Base-by-base conservation (phyloP, 129 eudicot genomes). In the Escallonia rubra region DNA sequence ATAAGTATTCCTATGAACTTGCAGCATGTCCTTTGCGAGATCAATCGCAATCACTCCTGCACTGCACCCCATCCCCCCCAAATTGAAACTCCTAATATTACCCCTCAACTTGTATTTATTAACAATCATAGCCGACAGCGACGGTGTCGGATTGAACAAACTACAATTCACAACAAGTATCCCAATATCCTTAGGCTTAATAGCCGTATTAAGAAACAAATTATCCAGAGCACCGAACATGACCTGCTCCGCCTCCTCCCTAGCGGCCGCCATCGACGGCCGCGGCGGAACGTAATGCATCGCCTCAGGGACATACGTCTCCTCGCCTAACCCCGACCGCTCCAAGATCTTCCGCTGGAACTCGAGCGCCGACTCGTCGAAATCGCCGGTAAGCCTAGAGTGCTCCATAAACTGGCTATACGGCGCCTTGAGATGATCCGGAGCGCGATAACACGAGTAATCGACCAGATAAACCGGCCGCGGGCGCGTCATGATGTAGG, bases 61-160 rank as follows among this genome's bases (percentile, higher is more conserved):
- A 61, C 95, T 87, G 59, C 95, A 87, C 4, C 95, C 95, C 95
- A 83, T 87, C 8, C 95, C 95, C 11, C 89, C 95, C 74, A 87
- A 65, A 76, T 83, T 87, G 15, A 83, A 87, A 50, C 83, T 87
- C 71, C 75, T 71, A 6, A 87, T 69, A 59, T 87, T 87, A 2
- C 95, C 95, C 68, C 95, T 81, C 61, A 87, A 56, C 60, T 87
- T 87, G 63, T 87, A 87, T 78, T 87, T 87, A 43, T 84, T 87
- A 71, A 87, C 90, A 59, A 87, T 87, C 87, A 87, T 87, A 5
- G 95, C 86, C 0, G 90, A 76, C 2, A 87, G 50, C 0, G 95
- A 87, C 0, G 95, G 95, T 0, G 95, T 87, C 0, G 95, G 95
- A 68, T 87, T 87, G 42, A 87, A 87, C 69, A 87, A 81, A 53